phyloP scores from a whole-genome alignment of 2,329 filamentous ascomycete genomes.

The Colletotrichum sp. region DNA sequence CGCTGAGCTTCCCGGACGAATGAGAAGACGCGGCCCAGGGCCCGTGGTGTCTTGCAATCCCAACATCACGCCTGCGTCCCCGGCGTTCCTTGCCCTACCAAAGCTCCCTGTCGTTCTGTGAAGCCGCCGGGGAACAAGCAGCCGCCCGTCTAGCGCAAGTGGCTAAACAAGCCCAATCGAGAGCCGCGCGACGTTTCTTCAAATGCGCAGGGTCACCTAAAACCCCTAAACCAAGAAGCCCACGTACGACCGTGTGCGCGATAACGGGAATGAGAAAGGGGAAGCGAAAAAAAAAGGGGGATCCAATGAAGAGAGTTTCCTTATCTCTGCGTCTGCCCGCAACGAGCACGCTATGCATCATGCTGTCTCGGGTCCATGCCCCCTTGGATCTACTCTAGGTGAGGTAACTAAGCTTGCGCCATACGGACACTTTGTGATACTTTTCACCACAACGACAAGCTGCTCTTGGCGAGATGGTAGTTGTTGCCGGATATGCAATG shows the following conservation, averaged over 20 bases:
- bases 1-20: neutral
- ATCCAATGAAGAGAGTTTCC: slow-evolving; percentile 12
- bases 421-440: neutral
- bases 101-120: neutral
- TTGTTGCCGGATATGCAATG: neutral
- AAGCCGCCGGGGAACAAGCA: neutral
- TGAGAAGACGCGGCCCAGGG: neutral
- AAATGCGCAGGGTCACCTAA: neutral
- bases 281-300: neutral
- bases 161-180: neutral
- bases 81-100: neutral
- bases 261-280: slow-evolving; percentile 3
- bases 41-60: neutral
- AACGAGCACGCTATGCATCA: neutral
- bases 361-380: slow-evolving; percentile 2
- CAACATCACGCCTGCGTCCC: neutral
- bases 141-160: neutral
- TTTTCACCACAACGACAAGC: neutral
- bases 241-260: neutral
- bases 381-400: neutral
- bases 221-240: neutral
- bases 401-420: neutral
- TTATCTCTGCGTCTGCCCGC: neutral
- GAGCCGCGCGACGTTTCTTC: slow-evolving; percentile 1
- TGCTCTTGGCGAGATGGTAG: neutral